phyloP scores from a whole-genome alignment of 805 yeast genomes.

The Ogataea henricii region DNA sequence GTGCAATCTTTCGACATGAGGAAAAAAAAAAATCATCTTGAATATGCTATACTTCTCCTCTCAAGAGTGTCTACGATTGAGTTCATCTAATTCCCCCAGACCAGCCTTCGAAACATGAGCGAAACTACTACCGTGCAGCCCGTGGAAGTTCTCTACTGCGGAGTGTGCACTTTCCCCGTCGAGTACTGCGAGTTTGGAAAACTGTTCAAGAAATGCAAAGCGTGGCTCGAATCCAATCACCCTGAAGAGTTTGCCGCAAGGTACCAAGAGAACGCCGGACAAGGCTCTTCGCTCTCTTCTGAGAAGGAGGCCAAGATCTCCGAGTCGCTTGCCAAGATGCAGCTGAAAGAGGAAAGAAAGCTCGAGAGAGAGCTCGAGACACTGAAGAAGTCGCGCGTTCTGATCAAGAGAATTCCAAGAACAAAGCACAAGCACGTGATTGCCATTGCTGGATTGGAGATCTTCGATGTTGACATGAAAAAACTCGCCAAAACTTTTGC shows the following conservation, averaged over 20 bases:
- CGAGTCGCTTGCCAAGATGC: slow-evolving; percentile 80
- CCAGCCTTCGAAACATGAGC: no score
- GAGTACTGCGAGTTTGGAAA: slow-evolving; percentile 94
- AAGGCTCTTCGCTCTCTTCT: slow-evolving; percentile 53
- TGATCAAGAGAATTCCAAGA: slow-evolving; percentile 84
- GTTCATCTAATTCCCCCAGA: no score
- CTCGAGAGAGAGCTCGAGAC: slow-evolving; percentile 82
- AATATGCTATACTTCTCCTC: neutral
- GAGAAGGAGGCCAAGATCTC: slow-evolving; percentile 84
- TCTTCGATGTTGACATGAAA: slow-evolving; percentile 85
- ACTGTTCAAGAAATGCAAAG: slow-evolving; percentile 75
- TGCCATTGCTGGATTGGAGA: slow-evolving; percentile 84
- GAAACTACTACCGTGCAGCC: slow-evolving; percentile 18
- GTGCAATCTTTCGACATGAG: neutral
- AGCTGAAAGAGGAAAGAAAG: slow-evolving; percentile 81
- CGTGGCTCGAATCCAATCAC: slow-evolving; percentile 69
- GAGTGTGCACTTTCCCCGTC: slow-evolving; percentile 80
- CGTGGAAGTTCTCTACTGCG: slow-evolving; percentile 62
- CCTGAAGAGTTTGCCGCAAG: slow-evolving; percentile 56
- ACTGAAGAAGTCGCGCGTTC: slow-evolving; percentile 76
- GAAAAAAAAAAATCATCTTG: neutral
- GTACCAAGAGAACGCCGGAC: slow-evolving; percentile 60
- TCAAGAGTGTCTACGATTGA: no score
- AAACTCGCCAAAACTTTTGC: slow-evolving; percentile 91
- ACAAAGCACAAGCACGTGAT: slow-evolving; percentile 86